phyloP scores from a whole-genome alignment of 2,329 filamentous ascomycete species.

The Mycocentrospora acerina region DNA sequence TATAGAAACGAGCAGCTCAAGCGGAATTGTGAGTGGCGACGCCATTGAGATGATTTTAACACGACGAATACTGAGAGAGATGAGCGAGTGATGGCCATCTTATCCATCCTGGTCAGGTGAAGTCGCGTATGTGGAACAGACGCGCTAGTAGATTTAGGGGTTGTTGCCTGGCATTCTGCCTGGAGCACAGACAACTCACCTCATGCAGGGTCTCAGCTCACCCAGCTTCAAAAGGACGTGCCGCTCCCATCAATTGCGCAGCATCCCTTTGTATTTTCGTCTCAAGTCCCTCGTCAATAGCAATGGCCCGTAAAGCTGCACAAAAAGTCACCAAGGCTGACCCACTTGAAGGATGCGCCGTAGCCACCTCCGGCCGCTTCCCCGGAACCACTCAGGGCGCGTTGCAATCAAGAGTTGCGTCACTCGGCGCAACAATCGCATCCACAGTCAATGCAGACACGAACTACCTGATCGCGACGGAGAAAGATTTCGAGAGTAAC shows the following conservation, averaged over 20 bases:
- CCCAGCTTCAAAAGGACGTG: constrained; percentile 10
- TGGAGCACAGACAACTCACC: constrained; percentile 4
- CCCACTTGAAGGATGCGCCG: constrained; percentile 51
- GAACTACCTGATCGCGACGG: constrained; percentile 60
- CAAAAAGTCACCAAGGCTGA: constrained; percentile 20
- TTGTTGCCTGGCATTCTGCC: constrained; percentile 10
- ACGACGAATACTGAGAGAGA: no score
- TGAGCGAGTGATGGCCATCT: no score
- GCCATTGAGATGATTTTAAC: constrained; percentile 15
- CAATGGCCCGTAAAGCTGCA: constrained; percentile 26
- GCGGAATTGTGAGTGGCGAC: constrained; percentile 47
- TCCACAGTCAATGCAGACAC: constrained; percentile 52
- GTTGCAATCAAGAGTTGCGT: constrained; percentile 50
- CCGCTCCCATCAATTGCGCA: not conserved
- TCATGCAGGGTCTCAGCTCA: constrained; percentile 5
- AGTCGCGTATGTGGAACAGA: not conserved
- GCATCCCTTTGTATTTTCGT: constrained; percentile 1
- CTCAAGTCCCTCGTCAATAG: not conserved
- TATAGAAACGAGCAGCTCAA: constrained; percentile 60
- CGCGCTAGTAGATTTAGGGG: constrained; percentile 5
- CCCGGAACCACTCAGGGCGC: constrained; percentile 53
- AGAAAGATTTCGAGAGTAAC: constrained; percentile 53
- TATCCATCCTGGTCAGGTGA: not conserved
- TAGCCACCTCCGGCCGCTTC: constrained; percentile 65
- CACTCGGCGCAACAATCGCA: constrained; percentile 54